A percentile compares a stretch with the other conserved stretches of the same genome.
These are phyloP conservation scores for Luvunga scandens DNA, from an alignment of 345 rosid species.

Conservation along the genomic window DNA sequence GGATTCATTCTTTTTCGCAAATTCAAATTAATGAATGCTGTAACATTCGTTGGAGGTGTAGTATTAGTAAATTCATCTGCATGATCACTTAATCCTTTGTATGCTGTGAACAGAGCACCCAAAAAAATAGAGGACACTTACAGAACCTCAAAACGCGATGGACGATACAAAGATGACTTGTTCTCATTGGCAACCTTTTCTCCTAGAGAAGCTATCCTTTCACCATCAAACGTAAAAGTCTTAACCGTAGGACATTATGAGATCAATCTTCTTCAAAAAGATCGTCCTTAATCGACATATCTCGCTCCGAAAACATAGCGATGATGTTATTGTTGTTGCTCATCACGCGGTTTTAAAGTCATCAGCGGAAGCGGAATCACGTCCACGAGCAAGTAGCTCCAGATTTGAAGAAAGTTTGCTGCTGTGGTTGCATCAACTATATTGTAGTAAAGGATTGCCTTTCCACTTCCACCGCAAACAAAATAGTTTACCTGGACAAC, in stretches of 20 bases:
- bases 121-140: too few species aligned
- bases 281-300: neutral
- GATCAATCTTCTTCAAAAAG: neutral
- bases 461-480: slow-evolving; percentile 20
- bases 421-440: neutral
- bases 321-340: slow-evolving; percentile 6
- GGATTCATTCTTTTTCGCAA: too few species aligned
- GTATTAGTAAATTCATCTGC: too few species aligned
- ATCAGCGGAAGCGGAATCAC: neutral
- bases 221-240: slow-evolving; percentile 2
- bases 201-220: too few species aligned
- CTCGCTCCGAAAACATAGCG: slow-evolving; percentile 11
- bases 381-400: slow-evolving; percentile 16
- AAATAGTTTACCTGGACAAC: slow-evolving; percentile 26
- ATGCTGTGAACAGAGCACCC: too few species aligned
- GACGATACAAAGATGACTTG: too few species aligned
- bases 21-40: too few species aligned
- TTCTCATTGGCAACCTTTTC: too few species aligned
- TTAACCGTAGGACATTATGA: neutral
- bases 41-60: too few species aligned
- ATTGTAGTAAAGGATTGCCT: slow-evolving; percentile 8
- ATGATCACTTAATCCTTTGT: too few species aligned
- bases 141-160: too few species aligned
- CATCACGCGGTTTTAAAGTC: neutral
- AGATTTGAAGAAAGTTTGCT: slow-evolving; percentile 7